Evolutionary conservation across 2,329 filamentous ascomycete genomes (phyloP).

Genomic region (Botrytis sinoallii): DNA sequence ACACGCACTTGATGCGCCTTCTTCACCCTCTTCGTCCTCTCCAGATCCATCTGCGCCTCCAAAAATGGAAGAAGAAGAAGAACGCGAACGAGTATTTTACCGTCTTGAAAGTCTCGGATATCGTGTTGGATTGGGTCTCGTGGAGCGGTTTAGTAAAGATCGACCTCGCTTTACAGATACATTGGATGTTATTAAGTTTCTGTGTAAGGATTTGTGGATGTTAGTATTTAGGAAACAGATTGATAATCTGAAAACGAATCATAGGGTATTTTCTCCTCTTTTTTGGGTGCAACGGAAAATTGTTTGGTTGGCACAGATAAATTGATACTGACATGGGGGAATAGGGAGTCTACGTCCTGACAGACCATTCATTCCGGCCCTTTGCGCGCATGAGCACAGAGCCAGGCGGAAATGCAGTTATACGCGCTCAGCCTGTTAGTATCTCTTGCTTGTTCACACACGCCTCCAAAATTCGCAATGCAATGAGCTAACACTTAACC

Average conservation of each 20-base stretch:
- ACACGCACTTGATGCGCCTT: constrained; percentile 57
- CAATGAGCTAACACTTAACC: not conserved
- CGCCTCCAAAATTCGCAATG: not conserved
- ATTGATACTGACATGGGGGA: constrained; percentile 20
- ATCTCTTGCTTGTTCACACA: not conserved
- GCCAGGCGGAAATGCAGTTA: constrained; percentile 67
- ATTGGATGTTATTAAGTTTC: constrained; percentile 94
- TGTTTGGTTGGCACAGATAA: not conserved
- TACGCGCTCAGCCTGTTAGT: constrained; percentile 75
- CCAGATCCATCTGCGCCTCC: constrained; percentile 9
- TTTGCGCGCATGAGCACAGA: constrained; percentile 88
- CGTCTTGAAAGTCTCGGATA: constrained; percentile 83
- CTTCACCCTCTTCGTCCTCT: constrained; percentile 14
- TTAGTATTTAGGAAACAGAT: constrained; percentile 95
- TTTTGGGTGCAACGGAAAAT: not conserved
- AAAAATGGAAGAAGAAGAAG: constrained; percentile 70
- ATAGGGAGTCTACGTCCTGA: constrained; percentile 91
- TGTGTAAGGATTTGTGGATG: constrained; percentile 98
- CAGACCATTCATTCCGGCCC: constrained; percentile 86
- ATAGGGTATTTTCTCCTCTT: constrained; percentile 57
- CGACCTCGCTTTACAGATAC: constrained; percentile 87
- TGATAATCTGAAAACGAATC: constrained; percentile 98
- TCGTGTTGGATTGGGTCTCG: constrained; percentile 85
- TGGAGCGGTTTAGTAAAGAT: constrained; percentile 82
- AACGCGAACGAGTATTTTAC: constrained; percentile 80